phyloP scores from a whole-genome alignment of 768 basidiomycete species.

The Phylloporus arenicola region DNA sequence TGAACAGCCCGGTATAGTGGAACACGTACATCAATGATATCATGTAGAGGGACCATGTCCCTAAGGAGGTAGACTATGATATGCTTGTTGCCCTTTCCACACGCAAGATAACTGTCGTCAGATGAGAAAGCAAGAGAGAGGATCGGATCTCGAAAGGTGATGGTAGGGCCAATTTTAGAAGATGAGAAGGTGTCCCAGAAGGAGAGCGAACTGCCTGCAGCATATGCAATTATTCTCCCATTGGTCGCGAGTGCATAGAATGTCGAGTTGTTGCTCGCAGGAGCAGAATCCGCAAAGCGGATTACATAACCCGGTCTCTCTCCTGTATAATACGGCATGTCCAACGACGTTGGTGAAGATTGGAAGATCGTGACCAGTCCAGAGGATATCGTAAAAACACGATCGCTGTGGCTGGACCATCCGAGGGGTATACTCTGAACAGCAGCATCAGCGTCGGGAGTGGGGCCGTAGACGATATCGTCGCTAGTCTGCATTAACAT shows the following conservation, averaged over 20 bases:
- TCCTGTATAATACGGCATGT: no score
- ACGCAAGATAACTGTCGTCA: background rate
- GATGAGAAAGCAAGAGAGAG: background rate
- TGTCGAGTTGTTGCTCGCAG: background rate
- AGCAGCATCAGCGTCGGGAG: background rate
- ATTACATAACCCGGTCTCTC: fast-evolving
- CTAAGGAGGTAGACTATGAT: background rate
- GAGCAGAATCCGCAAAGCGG: background rate
- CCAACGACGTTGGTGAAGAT: background rate
- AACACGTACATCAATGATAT: background rate
- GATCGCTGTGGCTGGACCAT: background rate
- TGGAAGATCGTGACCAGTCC: background rate
- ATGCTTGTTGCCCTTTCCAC: background rate
- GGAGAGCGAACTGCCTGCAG: background rate
- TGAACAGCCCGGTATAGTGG: background rate
- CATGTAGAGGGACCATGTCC: background rate
- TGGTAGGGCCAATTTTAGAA: background rate
- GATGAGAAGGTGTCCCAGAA: background rate
- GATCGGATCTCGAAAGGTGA: background rate
- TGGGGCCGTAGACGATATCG: background rate
- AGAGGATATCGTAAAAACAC: background rate
- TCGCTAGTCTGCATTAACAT: background rate
- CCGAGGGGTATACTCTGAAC: background rate
- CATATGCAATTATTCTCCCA: background rate
- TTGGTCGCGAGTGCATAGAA: background rate